Evolutionary conservation across 768 basidiomycete species (phyloP).

Genomic region (Coprinopsis strossmayeri): DNA sequence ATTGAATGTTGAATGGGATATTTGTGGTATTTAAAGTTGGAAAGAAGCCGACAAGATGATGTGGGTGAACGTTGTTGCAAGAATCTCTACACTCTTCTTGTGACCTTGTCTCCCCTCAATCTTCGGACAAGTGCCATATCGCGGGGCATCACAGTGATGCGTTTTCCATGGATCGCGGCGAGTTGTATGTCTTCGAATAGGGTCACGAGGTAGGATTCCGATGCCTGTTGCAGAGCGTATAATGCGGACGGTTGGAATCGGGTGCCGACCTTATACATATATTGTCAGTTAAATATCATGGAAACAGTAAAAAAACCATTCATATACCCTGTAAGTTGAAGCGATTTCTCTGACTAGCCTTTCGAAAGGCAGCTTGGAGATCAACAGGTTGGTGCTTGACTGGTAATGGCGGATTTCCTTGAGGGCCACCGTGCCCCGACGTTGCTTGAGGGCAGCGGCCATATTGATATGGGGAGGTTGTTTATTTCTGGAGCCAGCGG

Average conservation of each 20-base stretch:
- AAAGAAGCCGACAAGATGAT: no score
- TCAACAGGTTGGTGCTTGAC: slow-evolving; percentile 81
- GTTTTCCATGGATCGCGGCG: not conserved
- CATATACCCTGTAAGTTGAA: slow-evolving; percentile 77
- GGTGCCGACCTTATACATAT: not conserved
- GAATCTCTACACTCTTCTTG: no score
- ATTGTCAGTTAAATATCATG: not conserved
- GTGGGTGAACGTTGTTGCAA: no score
- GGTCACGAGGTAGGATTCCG: not conserved
- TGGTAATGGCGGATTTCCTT: slow-evolving; percentile 88
- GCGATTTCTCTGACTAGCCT: slow-evolving; percentile 87
- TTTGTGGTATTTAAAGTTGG: no score
- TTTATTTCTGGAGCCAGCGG: slow-evolving; percentile 53
- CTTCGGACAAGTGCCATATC: not conserved
- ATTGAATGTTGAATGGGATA: no score
- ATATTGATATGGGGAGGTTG: not conserved
- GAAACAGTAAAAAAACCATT: not conserved
- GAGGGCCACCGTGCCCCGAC: slow-evolving; percentile 71
- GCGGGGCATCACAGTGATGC: not conserved
- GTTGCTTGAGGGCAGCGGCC: not conserved
- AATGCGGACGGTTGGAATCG: not conserved
- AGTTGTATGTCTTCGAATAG: not conserved
- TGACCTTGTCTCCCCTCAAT: not conserved
- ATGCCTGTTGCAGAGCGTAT: not conserved
- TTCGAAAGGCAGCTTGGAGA: slow-evolving; percentile 88